A percentile compares a stretch with the other conserved stretches of the same genome.
phyloP scores from a whole-genome alignment of 2,329 filamentous ascomycete genomes.

The Phoma herbarum region DNA sequence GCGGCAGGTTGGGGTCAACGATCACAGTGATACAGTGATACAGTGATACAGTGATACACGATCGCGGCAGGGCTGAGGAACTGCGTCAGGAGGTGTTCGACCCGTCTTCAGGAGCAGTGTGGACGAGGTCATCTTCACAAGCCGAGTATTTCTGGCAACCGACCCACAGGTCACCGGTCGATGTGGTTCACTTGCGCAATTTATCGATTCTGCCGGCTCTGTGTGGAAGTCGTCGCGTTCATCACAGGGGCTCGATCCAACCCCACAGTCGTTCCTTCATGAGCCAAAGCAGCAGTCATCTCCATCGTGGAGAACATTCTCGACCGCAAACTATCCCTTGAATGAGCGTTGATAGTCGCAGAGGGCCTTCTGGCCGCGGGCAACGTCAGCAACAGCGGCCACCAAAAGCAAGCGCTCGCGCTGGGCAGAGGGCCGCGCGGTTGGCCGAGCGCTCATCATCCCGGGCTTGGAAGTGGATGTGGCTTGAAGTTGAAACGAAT shows the following conservation, averaged over 20 bases:
- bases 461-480: constrained; percentile 16
- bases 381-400: constrained; percentile 21
- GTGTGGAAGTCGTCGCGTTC: constrained; percentile 9
- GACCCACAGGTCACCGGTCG: constrained; percentile 12
- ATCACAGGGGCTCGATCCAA: constrained; percentile 6
- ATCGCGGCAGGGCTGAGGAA: constrained; percentile 1
- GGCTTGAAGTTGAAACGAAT: constrained; percentile 22
- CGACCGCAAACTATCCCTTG: constrained; percentile 16
- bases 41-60: constrained; percentile 14
- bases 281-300: constrained; percentile 2
- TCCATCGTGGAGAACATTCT: constrained; percentile 15
- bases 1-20: constrained; percentile 1
- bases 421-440: constrained; percentile 20
- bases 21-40: constrained; percentile 11
- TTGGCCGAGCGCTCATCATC: constrained; percentile 16
- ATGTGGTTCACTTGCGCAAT: constrained; percentile 18
- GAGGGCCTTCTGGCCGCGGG: constrained; percentile 5
- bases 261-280: constrained; percentile 9
- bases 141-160: constrained; percentile 9
- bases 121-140: constrained; percentile 7
- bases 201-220: constrained; percentile 11
- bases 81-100: constrained; percentile 4
- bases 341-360: constrained; percentile 10
- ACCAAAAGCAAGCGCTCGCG: constrained; percentile 19
- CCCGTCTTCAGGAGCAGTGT: constrained; percentile 11